These are phyloP conservation scores for Panicum miliaceum DNA, from an alignment of 176 grass and related monocot genomes.

Conservation along the genomic window DNA sequence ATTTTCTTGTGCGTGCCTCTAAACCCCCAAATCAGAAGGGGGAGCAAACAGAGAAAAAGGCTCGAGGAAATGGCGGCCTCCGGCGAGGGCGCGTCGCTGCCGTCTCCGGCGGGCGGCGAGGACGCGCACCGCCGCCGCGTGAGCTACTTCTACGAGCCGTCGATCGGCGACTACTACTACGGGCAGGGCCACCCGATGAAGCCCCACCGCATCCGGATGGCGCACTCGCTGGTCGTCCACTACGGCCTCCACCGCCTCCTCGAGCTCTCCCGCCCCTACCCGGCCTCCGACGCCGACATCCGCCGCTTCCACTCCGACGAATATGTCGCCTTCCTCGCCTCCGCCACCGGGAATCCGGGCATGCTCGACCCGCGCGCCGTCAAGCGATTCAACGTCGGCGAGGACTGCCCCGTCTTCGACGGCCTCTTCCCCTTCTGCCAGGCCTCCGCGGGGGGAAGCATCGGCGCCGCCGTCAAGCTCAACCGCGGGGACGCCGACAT, in stretches of 20 bases:
- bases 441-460: slow-evolving; percentile 76
- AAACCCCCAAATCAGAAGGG: not conserved
- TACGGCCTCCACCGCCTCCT: slow-evolving; percentile 84
- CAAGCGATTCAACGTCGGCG: slow-evolving; percentile 86
- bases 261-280: slow-evolving; percentile 70
- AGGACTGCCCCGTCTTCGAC: slow-evolving; percentile 93
- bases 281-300: slow-evolving; percentile 72
- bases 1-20: not conserved
- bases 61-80: slow-evolving; percentile 51
- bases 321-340: slow-evolving; percentile 73
- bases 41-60: not conserved
- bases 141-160: slow-evolving; percentile 97
- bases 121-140: slow-evolving; percentile 61
- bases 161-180: slow-evolving; percentile 94
- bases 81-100: slow-evolving; percentile 71
- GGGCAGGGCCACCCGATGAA: slow-evolving; percentile 97
- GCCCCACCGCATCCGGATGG: slow-evolving; percentile 94
- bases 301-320: slow-evolving; percentile 84
- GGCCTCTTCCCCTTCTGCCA: slow-evolving; percentile 87
- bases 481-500: slow-evolving; percentile 87
- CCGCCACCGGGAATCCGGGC: slow-evolving; percentile 45
- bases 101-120: slow-evolving; percentile 51
- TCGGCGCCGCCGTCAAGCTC: slow-evolving; percentile 85
- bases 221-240: slow-evolving; percentile 88
- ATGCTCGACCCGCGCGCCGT: slow-evolving; percentile 45